Base-by-base conservation (phyloP, 2,329 filamentous ascomycete species). In the Hymenoscyphus albidus region DNA sequence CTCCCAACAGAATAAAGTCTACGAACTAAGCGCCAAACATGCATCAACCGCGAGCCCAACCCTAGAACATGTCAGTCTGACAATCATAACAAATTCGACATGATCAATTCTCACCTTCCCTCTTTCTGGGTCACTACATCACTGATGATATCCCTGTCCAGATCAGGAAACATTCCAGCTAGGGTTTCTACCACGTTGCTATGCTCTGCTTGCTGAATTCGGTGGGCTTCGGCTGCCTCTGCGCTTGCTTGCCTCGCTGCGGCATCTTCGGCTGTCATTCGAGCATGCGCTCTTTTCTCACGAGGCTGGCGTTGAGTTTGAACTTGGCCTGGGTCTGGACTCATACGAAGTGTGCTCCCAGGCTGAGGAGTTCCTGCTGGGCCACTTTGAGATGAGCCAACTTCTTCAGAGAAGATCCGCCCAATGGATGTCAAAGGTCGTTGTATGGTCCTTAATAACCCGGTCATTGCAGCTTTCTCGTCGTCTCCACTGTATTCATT, bases 61-160 rank as follows among this genome's bases (percentile, higher is more conserved):
- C 77, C 91, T 93, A 71, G 61, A 59, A 54, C 66, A 62, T 32
- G 57, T 72, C 56, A 68, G 71, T 76, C 59, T 73, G 70, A 60
- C 62, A 42, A 10, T 64, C 44, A 63, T 54, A 12, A 38, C 13
- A 44, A 16, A 3, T 32, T 13, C 31, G 58, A n/a, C 42, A 38
- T 27, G 48, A 44, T 40, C 10, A 9, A 59, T 54, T 85, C 90
- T 80, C 77, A 94, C 92, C 92, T 87, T 75, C 95, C 96, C 78
- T 97, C 89, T 79, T 99, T 97, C 80, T 96, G 87, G 76, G 94
- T 88, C 32, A 99, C 95, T 51, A 99, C 95, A 79, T 99, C 95
- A 73, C 93, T 93, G 74, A 99, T 98, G 44, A 99, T 85, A 59
- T 99, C 96, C 73, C 88, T 87, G 76, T 99, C 95, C 60, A 99